These are phyloP conservation scores for Bisporella sp. DNA, from an alignment of 2,329 filamentous ascomycete genomes.

Conservation along the genomic window DNA sequence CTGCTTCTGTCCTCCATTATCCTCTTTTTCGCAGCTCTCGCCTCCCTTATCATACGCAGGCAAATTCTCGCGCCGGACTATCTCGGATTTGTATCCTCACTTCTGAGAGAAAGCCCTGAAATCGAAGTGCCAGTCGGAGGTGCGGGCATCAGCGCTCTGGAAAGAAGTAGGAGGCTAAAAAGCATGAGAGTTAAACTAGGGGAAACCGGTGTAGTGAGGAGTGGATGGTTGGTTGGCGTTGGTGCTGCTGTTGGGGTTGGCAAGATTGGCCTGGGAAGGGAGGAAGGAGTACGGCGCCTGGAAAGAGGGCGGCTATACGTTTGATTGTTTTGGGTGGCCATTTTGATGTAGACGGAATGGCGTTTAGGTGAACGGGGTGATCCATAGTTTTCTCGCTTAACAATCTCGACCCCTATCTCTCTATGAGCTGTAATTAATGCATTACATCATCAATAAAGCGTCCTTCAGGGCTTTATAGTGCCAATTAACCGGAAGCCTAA, in stretches of 20 bases:
- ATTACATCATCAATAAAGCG: too few relatives aligned
- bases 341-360: too few relatives aligned
- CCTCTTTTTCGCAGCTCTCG: slow-evolving; percentile 10
- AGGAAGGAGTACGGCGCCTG: slow-evolving; percentile 4
- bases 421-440: too few relatives aligned
- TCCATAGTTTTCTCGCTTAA: too few relatives aligned
- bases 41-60: slow-evolving; percentile 6
- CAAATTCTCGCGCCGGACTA: slow-evolving; percentile 8
- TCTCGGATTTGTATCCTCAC: slow-evolving; percentile 9
- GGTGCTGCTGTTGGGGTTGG: slow-evolving; percentile 16
- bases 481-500: too few relatives aligned
- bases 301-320: slow-evolving; percentile 15
- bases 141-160: slow-evolving; percentile 5
- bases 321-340: slow-evolving; percentile 1
- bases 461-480: too few relatives aligned
- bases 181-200: slow-evolving; percentile 14
- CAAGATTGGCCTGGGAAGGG: slow-evolving; percentile 6
- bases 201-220: slow-evolving; percentile 16
- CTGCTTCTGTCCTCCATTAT: slow-evolving; percentile 10
- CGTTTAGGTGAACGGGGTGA: too few relatives aligned
- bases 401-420: too few relatives aligned
- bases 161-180: slow-evolving; percentile 6
- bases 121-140: slow-evolving; percentile 11
- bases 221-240: slow-evolving; percentile 13
- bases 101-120: slow-evolving; percentile 9